Percentiles rank a stretch among this genome's conserved stretches.
These are phyloP conservation scores for Mortierella sp. DNA, from an alignment of 371 early-diverging fungal species.

Conservation along the genomic window DNA sequence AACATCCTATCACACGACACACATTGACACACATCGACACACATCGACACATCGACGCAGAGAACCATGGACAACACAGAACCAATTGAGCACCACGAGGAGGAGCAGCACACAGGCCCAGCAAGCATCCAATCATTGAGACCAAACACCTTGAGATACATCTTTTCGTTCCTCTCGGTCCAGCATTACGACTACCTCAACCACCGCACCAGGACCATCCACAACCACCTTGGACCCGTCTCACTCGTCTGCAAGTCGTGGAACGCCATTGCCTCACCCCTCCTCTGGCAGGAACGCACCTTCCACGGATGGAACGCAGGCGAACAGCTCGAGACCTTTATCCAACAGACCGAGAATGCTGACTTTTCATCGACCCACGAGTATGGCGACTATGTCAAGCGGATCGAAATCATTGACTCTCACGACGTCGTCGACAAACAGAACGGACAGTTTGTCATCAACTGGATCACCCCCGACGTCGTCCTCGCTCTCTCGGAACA, in stretches of 20 bases:
- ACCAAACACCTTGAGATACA: constrained; percentile 46
- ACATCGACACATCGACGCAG: not conserved
- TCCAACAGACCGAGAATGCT: constrained; percentile 53
- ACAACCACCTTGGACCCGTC: constrained; percentile 52
- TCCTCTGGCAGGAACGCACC: constrained; percentile 54
- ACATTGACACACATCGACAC: not conserved
- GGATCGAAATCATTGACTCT: constrained; percentile 58
- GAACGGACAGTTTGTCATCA: constrained; percentile 57
- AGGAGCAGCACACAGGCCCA: constrained; percentile 14
- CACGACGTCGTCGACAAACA: constrained; percentile 57
- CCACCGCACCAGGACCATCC: constrained; percentile 50
- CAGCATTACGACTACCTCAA: constrained; percentile 57
- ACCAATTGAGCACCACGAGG: constrained; percentile 10
- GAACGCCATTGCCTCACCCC: constrained; percentile 52
- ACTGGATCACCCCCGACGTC: constrained; percentile 57
- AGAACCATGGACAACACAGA: not conserved
- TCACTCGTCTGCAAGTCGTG: constrained; percentile 47
- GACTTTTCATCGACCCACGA: constrained; percentile 58
- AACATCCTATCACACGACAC: constrained; percentile 1
- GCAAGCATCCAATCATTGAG: constrained; percentile 49
- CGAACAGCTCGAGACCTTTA: constrained; percentile 42
- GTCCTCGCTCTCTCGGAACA: constrained; percentile 55
- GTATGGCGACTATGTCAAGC: constrained; percentile 55
- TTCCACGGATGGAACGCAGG: constrained; percentile 58
- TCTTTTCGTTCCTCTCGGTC: constrained; percentile 51